Evolutionary conservation across 2,329 filamentous ascomycete genomes (phyloP).

Genomic region (Diplodia intermedia): DNA sequence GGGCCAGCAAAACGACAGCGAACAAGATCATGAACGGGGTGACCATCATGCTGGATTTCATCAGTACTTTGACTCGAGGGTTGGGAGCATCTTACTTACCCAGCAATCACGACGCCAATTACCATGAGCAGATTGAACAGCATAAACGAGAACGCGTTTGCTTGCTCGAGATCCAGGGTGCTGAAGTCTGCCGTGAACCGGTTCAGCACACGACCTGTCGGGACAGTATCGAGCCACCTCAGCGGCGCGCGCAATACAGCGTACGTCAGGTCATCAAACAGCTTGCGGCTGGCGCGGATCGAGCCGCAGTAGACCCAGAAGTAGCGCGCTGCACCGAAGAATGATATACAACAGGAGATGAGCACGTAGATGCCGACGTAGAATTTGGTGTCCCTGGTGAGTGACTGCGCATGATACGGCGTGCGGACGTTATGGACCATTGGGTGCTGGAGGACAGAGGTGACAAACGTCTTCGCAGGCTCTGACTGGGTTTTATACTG

Average conservation of each 20-base stretch:
- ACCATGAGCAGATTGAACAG: constrained; percentile 67
- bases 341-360: constrained; percentile 63
- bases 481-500: constrained; percentile 32
- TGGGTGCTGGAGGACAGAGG: constrained; percentile 22
- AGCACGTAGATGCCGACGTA: constrained; percentile 73
- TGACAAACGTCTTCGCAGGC: background rate
- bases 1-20: constrained; percentile 58
- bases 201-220: constrained; percentile 77
- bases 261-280: constrained; percentile 72
- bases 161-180: constrained; percentile 62
- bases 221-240: constrained; percentile 71
- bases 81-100: constrained; percentile 40
- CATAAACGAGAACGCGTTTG: constrained; percentile 42
- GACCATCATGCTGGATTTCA: constrained; percentile 25
- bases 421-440: constrained; percentile 17
- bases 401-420: constrained; percentile 16
- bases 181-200: constrained; percentile 80
- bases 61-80: background rate
- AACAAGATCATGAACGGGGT: constrained; percentile 30
- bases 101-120: constrained; percentile 70
- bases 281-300: constrained; percentile 69
- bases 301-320: constrained; percentile 69
- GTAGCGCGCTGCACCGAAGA: constrained; percentile 69
- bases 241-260: constrained; percentile 74
- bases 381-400: constrained; percentile 48